Evolutionary conservation across 1,139 yeast species (phyloP).

Genomic region (Sporopachydermia cereana): DNA sequence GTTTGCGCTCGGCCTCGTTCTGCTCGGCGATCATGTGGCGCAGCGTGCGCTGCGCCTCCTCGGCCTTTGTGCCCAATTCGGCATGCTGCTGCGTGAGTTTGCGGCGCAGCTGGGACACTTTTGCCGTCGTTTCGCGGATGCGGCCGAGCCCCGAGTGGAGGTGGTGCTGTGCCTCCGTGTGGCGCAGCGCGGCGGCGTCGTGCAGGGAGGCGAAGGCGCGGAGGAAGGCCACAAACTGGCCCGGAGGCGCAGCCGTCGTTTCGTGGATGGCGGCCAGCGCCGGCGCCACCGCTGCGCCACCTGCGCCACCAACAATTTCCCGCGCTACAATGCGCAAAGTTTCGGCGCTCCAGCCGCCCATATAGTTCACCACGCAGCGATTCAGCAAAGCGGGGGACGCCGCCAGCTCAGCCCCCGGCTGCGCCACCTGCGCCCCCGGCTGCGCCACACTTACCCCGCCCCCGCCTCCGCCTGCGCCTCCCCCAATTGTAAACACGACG

Average conservation of each 20-base stretch:
- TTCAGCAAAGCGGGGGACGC: constrained; percentile 88
- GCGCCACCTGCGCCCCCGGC: neutral
- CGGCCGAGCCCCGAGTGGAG: constrained; percentile 64
- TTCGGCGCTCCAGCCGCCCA: constrained; percentile 66
- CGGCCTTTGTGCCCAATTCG: constrained; percentile 42
- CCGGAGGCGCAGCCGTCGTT: constrained; percentile 36
- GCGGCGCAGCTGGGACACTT: constrained; percentile 49
- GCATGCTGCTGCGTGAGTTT: constrained; percentile 43
- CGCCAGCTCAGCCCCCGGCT: constrained; percentile 18
- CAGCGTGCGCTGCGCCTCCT: constrained; percentile 60
- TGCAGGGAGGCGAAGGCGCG: constrained; percentile 36
- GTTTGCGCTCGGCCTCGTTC: constrained; percentile 84
- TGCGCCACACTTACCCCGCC: constrained; percentile 27
- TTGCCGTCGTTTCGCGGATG: constrained; percentile 64
- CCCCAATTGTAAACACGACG: constrained; percentile 68
- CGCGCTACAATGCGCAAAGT: constrained; percentile 41
- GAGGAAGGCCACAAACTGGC: constrained; percentile 44
- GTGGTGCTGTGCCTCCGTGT: constrained; percentile 65
- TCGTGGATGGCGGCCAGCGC: constrained; percentile 20
- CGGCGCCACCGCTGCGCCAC: constrained; percentile 38
- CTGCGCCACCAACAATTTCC: constrained; percentile 15
- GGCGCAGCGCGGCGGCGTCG: constrained; percentile 30
- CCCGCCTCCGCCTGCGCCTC: too few species aligned
- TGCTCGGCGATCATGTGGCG: constrained; percentile 77
- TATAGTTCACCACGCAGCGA: constrained; percentile 82